Conservation (phyloP, 2,329 filamentous ascomycete genomes). For the Coniochaeta sp. region DNA sequence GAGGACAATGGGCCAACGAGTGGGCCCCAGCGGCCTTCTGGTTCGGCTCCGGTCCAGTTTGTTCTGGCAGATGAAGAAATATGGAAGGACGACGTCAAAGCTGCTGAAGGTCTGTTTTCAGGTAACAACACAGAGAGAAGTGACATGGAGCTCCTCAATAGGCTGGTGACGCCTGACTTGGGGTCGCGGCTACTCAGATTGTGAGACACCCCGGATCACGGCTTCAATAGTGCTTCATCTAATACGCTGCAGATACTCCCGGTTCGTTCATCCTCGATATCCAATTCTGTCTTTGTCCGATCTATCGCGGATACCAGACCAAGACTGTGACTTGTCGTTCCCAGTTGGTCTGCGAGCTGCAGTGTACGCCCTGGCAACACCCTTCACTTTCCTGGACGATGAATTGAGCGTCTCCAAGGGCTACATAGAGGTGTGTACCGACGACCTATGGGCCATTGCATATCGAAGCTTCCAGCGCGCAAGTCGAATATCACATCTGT, state of each 20-base stretch:
- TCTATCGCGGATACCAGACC: constrained; percentile 5
- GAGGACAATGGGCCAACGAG: not conserved
- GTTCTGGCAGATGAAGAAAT: constrained; percentile 14
- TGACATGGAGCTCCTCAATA: constrained; percentile 10
- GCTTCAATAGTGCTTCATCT: not conserved
- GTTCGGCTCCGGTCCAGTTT: constrained; percentile 13
- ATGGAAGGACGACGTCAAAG: constrained; percentile 12
- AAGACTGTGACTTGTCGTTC: not conserved
- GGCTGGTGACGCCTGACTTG: constrained; percentile 11
- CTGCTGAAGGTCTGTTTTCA: constrained; percentile 9
- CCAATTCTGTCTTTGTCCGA: constrained; percentile 13
- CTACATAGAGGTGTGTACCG: constrained; percentile 14
- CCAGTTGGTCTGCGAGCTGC: constrained; percentile 14
- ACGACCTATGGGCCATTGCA: constrained; percentile 17
- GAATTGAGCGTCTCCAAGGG: constrained; percentile 16
- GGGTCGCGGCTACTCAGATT: constrained; percentile 10
- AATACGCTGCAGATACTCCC: constrained; percentile 6
- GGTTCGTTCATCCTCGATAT: constrained; percentile 12
- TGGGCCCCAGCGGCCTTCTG: not conserved
- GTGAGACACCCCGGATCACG: constrained; percentile 1
- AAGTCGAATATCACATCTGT: constrained; percentile 12
- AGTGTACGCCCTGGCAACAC: constrained; percentile 15
- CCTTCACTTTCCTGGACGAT: constrained; percentile 18
- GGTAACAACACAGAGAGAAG: constrained; percentile 7
- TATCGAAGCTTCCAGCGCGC: constrained; percentile 14